Percentiles rank a stretch among this genome's conserved stretches.
These are phyloP conservation scores for Nannochloropsis gaditana DNA, from an alignment of 108 stramenopile species.

Conservation along the genomic window DNA sequence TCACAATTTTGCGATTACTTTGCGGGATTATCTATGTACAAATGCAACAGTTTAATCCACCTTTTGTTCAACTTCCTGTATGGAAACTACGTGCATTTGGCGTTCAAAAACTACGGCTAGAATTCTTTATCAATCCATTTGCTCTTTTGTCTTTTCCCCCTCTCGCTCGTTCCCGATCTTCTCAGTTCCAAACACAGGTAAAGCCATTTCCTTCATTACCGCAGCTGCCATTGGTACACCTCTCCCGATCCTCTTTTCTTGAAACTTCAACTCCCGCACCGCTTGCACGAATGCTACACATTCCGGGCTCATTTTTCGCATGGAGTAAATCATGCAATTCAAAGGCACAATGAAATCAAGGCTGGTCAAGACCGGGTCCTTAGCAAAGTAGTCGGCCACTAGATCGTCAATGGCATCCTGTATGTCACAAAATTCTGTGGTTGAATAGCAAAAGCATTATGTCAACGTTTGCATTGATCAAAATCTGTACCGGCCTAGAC, in stretches of 20 bases:
- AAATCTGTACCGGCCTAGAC: too few species aligned
- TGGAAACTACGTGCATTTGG: too few species aligned
- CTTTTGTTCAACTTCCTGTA: too few species aligned
- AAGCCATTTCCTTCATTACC: not conserved
- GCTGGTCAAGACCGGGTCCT: not conserved
- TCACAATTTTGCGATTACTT: too few species aligned
- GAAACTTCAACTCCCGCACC: not conserved
- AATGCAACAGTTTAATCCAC: too few species aligned
- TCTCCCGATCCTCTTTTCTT: not conserved
- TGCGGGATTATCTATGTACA: too few species aligned
- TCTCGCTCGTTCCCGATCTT: too few species aligned
- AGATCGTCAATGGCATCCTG: not conserved
- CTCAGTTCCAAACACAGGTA: too few species aligned
- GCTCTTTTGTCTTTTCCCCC: too few species aligned
- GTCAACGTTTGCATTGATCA: too few species aligned
- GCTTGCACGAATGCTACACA: constrained; percentile 16
- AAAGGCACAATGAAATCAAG: constrained; percentile 6
- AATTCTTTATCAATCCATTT: too few species aligned
- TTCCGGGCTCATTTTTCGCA: not conserved
- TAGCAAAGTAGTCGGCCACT: not conserved
- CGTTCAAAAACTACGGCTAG: too few species aligned
- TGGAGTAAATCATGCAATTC: not conserved
- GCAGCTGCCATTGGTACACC: constrained; percentile 8
- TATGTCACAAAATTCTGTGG: not conserved
- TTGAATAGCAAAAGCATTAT: not conserved